Evolutionary conservation across 169 alveolate genomes (phyloP).

Genomic region (Eimeria acervulina): DNA sequence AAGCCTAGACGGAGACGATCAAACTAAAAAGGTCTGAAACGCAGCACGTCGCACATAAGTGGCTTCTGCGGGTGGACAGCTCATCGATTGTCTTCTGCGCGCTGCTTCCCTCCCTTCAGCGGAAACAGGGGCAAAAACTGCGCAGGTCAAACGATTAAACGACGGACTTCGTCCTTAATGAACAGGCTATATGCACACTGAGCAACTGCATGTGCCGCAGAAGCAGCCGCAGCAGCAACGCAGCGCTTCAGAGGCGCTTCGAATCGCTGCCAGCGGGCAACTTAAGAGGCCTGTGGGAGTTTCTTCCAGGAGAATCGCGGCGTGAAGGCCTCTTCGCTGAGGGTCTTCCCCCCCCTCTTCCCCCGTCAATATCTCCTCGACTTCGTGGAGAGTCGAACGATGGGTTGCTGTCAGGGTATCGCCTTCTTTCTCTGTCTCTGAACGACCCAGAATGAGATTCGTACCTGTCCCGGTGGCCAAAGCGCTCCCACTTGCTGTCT

Average conservation of each 20-base stretch:
- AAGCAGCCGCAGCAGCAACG: conserved; percentile 41
- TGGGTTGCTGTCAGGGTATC: conserved; percentile 25
- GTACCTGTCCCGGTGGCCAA: conserved; percentile 49
- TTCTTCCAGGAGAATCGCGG: conserved; percentile 52
- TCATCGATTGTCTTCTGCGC: conserved; percentile 17
- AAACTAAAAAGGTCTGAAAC: conserved; percentile 2
- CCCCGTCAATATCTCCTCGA: neutral
- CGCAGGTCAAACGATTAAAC: neutral
- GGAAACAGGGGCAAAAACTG: conserved; percentile 8
- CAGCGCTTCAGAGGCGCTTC: conserved; percentile 43
- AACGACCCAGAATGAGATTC: conserved; percentile 12
- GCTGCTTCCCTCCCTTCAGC: conserved; percentile 28
- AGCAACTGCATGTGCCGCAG: conserved; percentile 29
- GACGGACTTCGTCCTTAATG: neutral
- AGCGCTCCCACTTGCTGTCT: conserved; percentile 51
- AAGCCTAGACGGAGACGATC: neutral
- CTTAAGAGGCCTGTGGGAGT: conserved; percentile 44
- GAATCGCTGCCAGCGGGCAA: conserved; percentile 2
- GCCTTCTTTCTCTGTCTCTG: conserved; percentile 65
- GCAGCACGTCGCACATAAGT: conserved; percentile 23
- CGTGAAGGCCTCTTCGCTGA: conserved; percentile 55
- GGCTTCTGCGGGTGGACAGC: neutral
- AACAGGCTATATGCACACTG: neutral
- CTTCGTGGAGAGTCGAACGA: neutral
- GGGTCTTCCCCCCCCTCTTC: conserved; percentile 42